Evolutionary conservation across 306 rosid species (phyloP).

Genomic region (barrel medic (Medicago truncatula)): MtrunA17r5.0-ANR NC_053049.1:17989001-17989500

Average conservation of each 20-base stretch:
- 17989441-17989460: slow-evolving; percentile 19
- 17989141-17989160: slow-evolving; percentile 88
- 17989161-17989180: not conserved
- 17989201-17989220: slow-evolving; percentile 13
- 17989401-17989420: slow-evolving; percentile 22
- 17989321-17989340: slow-evolving; percentile 97
- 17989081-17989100: slow-evolving; percentile 98
- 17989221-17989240: slow-evolving; percentile 3
- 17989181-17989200: not conserved
- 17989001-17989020: slow-evolving; percentile 31
- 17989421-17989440: slow-evolving; percentile 23
- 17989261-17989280: slow-evolving; percentile 72
- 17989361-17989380: slow-evolving; percentile 73
- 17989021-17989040: slow-evolving; percentile 16
- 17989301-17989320: slow-evolving; percentile 87
- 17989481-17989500: not conserved
- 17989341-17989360: slow-evolving; percentile 74
- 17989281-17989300: slow-evolving; percentile 47
- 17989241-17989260: slow-evolving; percentile 71
- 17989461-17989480: not conserved
- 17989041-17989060: slow-evolving; percentile 61
- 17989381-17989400: slow-evolving; percentile 35
- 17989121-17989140: slow-evolving; percentile 83
- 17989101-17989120: slow-evolving; percentile 84
- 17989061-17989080: slow-evolving; percentile 88